Evolutionary conservation across 2,329 filamentous ascomycete species (phyloP), one percentile per base, ranked within the genome.

Genomic region (Cladosporium phlei): DNA sequence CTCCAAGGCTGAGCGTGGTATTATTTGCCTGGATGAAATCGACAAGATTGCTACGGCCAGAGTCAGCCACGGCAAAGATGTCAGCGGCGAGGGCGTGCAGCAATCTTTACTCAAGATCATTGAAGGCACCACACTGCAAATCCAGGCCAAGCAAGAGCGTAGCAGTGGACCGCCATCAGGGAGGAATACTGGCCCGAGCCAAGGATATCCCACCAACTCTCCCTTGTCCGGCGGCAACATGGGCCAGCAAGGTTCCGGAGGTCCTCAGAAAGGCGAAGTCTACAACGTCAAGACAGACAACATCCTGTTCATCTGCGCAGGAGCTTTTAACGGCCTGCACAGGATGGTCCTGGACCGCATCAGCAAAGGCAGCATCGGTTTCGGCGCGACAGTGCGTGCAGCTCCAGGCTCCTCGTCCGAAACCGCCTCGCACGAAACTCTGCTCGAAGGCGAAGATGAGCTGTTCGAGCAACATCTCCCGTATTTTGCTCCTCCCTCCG

Each of bases 281-380:
- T 83, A 77, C 66, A 82, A 87, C 47, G 83, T 96, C 48, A 86
- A 93, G 58, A 98, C 93, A 0, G 90, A 89, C 54, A 96, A 97
- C 58, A 97, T 98, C 50, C 78, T 98, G 21, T 98, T 98, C 69
- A 89, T 98, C 32, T 95, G 93, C 65, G 94, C 90, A 10, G 93
- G 93, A 14, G 93, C 93, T 14, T 98, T 98, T 63, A 86, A 94
- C 27, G 91, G 90, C 2, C 74, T 97, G 1, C 88, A 96, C 60
- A 95, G 94, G 64, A 78, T 85, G 25, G 80, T 98, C 38, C 74
- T 95, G 50, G 85, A 89, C 49, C 83, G 93, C n/a, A 84, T 97
- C 34, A 85, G 88, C 10, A 88, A 86, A 60, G 81, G 82, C 9
- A 86, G 87, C 3, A 91, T 98, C 56, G 93, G 93, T 1, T 98